Evolutionary conservation across 2,329 filamentous ascomycete species (phyloP), one percentile per base, ranked within the genome.

Genomic region (Helicocarpus griseus): DNA sequence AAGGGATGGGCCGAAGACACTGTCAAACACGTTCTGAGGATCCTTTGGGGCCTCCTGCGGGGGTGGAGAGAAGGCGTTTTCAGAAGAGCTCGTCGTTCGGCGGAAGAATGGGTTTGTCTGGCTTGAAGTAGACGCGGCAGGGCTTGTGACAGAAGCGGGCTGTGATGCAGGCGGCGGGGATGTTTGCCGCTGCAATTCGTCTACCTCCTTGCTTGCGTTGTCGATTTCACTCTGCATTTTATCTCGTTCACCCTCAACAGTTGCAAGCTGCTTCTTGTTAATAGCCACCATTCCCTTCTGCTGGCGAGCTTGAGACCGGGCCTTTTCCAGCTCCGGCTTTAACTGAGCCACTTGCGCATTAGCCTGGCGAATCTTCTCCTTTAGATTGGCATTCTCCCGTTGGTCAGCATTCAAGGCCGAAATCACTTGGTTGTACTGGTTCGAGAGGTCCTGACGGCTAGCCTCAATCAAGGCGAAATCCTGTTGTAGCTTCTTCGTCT

Each of bases 261-360:
- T 96, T 33, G 85, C 81, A 54, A 97, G 75, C 71, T 98, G 93
- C 73, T 98, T 98, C 77, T 94, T 97, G 73, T 96, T 96, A 72
- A 98, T 98, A 40, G 93, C 90, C 28, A 95, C 91, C 58, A 97
- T 77, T 17, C 93, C 93, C 73, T 95, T 97, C 65, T 97, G 90
- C 68, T 97, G 93, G 39, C 93, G 83, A 24, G 89, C 89, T 60
- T 96, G 89, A 11, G 86, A 88, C 66, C 87, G 89, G 61, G 95
- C 78, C 74, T 96, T 97, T 67, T 98, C 93, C 49, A 98, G 82
- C 58, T 91, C 85, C 29, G 90, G 89, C 68, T 89, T 94, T 38
- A 97, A 73, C 68, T 89, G 85, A 17, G 81, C 78, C 60, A 95
- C 84, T 68, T 95, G 89, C 11, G 81, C 77, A 63, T 95, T 98